A percentile compares a stretch with the other conserved stretches of the same genome.
Evolutionary conservation across 495 filamentous ascomycete species (phyloP).

Genomic region (Lentithecium fluviatile): DNA sequence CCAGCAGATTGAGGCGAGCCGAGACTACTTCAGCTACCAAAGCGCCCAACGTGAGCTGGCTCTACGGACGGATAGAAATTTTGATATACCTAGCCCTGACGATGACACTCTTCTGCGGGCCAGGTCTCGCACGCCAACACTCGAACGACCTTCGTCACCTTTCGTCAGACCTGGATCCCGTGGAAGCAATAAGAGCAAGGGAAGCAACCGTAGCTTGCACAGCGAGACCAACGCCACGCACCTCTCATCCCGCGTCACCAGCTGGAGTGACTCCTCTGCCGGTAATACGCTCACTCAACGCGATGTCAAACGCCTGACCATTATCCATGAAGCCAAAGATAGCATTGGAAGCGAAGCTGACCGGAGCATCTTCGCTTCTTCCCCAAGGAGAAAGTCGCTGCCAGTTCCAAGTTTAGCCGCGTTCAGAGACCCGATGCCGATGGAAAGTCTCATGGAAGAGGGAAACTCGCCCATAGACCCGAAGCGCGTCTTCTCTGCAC

Average conservation of each 20-base stretch:
- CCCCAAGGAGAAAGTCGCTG: slow-evolving; percentile 51
- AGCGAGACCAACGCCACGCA: slow-evolving; percentile 21
- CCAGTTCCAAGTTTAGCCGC: slow-evolving; percentile 47
- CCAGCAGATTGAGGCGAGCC: slow-evolving; percentile 32
- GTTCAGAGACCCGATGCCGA: slow-evolving; percentile 28
- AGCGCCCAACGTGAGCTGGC: not conserved
- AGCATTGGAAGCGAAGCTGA: slow-evolving; percentile 26
- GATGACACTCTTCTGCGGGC: slow-evolving; percentile 9
- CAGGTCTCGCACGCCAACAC: slow-evolving; percentile 18
- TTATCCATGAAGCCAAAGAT: slow-evolving; percentile 35
- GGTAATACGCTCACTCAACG: slow-evolving; percentile 19
- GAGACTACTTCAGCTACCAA: slow-evolving; percentile 30
- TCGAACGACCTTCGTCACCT: slow-evolving; percentile 1
- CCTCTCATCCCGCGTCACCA: slow-evolving; percentile 24
- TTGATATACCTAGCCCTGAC: slow-evolving; percentile 24
- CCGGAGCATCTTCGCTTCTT: slow-evolving; percentile 3
- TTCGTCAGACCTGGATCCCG: slow-evolving; percentile 7
- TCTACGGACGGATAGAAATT: not conserved
- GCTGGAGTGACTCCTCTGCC: slow-evolving; percentile 30
- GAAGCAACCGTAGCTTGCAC: slow-evolving; percentile 11
- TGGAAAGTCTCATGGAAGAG: slow-evolving; percentile 20
- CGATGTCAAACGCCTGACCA: slow-evolving; percentile 32
- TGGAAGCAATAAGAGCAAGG: slow-evolving; percentile 13
- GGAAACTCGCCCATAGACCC: slow-evolving; percentile 17
- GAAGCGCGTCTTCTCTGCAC: slow-evolving; percentile 31